Conservation (phyloP, 306 rosid species). For the Cucumis melo region DNA sequence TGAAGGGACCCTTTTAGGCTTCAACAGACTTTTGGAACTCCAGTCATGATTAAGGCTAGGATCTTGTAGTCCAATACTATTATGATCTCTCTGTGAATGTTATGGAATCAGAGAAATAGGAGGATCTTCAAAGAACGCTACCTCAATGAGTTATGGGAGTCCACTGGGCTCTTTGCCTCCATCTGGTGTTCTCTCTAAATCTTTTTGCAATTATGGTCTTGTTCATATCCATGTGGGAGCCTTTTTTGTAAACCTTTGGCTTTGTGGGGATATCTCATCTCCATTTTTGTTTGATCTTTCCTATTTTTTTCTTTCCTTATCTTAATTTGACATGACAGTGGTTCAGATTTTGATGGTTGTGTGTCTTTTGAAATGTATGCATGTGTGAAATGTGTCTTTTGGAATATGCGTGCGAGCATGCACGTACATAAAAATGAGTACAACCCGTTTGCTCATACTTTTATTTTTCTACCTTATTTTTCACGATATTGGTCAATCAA, state of each 20-base stretch:
- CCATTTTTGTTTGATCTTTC: background rate
- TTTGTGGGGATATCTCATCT: background rate
- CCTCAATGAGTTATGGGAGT: background rate
- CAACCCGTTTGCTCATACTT: background rate
- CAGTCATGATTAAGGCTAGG: background rate
- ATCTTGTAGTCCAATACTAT: background rate
- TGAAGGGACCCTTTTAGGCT: background rate
- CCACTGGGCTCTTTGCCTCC: background rate
- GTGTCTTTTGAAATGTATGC: too few relatives aligned
- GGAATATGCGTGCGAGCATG: too few relatives aligned
- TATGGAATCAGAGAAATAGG: background rate
- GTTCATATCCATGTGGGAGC: background rate
- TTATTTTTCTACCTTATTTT: background rate
- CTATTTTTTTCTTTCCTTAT: background rate
- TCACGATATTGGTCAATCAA: background rate
- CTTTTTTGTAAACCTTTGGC: background rate
- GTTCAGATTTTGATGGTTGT: background rate
- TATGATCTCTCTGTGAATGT: background rate
- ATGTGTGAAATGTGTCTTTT: too few relatives aligned
- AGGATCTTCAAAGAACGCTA: background rate
- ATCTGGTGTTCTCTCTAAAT: background rate
- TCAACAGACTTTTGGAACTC: background rate
- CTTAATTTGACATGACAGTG: background rate
- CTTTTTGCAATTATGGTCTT: background rate
- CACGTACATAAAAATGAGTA: too few relatives aligned